phyloP scores from a whole-genome alignment of 2,329 filamentous ascomycete genomes.

The Pyrenophora teres region DNA sequence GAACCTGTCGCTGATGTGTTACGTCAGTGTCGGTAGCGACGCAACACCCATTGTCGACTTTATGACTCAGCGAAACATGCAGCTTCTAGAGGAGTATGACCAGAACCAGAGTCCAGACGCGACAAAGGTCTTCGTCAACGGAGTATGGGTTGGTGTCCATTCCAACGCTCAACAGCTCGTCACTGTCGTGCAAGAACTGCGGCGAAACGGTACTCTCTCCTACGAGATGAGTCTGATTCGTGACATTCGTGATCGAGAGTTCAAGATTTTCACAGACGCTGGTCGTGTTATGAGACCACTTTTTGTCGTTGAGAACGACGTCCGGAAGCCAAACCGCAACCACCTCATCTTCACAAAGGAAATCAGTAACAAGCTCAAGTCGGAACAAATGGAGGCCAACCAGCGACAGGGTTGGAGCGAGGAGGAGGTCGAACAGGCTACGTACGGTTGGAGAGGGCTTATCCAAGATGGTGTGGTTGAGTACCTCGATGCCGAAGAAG shows the following conservation, averaged over 20 bases:
- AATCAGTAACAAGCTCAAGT: constrained; percentile 75
- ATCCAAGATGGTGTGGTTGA: constrained; percentile 86
- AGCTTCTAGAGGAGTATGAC: constrained; percentile 89
- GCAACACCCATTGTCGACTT: constrained; percentile 90
- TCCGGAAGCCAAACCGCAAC: constrained; percentile 73
- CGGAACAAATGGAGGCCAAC: constrained; percentile 67
- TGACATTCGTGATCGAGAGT: constrained; percentile 95
- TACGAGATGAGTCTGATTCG: constrained; percentile 93
- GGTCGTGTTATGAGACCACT: constrained; percentile 92
- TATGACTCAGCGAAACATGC: constrained; percentile 95
- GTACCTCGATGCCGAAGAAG: constrained; percentile 96
- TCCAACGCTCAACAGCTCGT: constrained; percentile 86
- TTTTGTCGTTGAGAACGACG: constrained; percentile 89
- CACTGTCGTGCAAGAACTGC: constrained; percentile 74
- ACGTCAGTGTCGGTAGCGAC: constrained; percentile 92
- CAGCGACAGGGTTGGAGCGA: constrained; percentile 62
- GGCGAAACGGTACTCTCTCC: constrained; percentile 80
- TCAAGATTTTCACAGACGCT: constrained; percentile 98
- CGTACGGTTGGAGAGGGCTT: constrained; percentile 87
- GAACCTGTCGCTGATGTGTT: constrained; percentile 97
- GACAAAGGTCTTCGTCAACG: constrained; percentile 98
- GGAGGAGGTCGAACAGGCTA: constrained; percentile 62
- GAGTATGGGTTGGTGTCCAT: constrained; percentile 96
- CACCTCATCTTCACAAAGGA: constrained; percentile 80
- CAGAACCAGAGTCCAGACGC: constrained; percentile 74